Base-by-base conservation (phyloP, 2,329 filamentous ascomycete genomes). In the Aspergillus vadensis region DNA sequence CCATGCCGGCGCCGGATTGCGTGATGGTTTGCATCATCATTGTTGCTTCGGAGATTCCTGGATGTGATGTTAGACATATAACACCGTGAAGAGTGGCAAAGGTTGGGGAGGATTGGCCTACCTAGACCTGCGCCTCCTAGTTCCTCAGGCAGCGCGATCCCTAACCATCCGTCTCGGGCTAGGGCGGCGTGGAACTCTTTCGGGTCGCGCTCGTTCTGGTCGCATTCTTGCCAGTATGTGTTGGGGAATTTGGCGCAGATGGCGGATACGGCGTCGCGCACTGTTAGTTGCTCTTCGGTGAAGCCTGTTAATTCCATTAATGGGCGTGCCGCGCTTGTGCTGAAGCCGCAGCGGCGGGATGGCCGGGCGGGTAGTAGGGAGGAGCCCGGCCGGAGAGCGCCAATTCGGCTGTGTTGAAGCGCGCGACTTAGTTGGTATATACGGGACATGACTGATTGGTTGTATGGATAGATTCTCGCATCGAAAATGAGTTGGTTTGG, bases 11-110 rank as follows among this genome's bases (percentile, higher is more conserved):
- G 0, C 91, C 91, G 2, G 72, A 74, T 77, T 92, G 89, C 0
- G 88, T 81, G 59, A 93, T 91, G 2, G 90, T 91, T 69, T 96
- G 91, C 81, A 95, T 84, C 90, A 95, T 94, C 84, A 94, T 90
- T 0, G 88, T 91, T 0, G 91, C 91, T 72, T 95, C 91, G 0
- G 89, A 88, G 38, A 96, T 92, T 4, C 73, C 72, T 75, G 47
- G 15, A 38, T 41, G 19, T 43, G 15, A 4, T 9, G 25, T n/a
- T 23, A 30, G 0, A 2, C 21, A 25, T 25, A n/a, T 5, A 10
- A n/a, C 5, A 15, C 15, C 3, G 12, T 1, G 10, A 10, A 19
- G 4, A n/a, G 25, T 27, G 7, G 9, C 41, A 17, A 7, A 58
- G 55, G 23, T 62, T 32, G 30, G 30, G 10, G 27, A 2, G 30